These are phyloP conservation scores for Ajuga reptans DNA, from an alignment of 305 asterid genomes.

Conservation along the genomic window DNA sequence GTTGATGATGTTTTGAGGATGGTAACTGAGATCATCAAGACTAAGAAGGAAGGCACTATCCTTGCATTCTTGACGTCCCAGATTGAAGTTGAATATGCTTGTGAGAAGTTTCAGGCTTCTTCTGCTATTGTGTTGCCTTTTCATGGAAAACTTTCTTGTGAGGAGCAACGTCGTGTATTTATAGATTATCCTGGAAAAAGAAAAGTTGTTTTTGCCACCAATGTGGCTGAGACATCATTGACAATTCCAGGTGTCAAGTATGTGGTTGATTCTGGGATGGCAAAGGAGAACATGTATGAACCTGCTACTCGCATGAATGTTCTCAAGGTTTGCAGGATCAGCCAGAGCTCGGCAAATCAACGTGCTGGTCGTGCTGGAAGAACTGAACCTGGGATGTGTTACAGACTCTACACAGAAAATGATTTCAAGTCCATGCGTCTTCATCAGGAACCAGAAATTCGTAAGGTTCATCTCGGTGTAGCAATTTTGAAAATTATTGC, in stretches of 20 bases:
- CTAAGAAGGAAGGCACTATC: conserved; percentile 61
- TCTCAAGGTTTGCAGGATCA: conserved; percentile 56
- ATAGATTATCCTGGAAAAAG: conserved; percentile 55
- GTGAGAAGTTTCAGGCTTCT: conserved; percentile 32
- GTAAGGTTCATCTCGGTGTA: conserved; percentile 77
- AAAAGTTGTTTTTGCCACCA: conserved; percentile 74
- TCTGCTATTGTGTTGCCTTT: conserved; percentile 64
- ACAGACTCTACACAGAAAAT: conserved; percentile 55
- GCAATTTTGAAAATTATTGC: conserved; percentile 88
- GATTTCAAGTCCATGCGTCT: conserved; percentile 58
- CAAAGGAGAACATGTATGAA: conserved; percentile 66
- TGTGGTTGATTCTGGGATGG: conserved; percentile 87
- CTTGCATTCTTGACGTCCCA: conserved; percentile 94
- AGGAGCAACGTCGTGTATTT: conserved; percentile 66
- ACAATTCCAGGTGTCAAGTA: conserved; percentile 26
- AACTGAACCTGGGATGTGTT: conserved; percentile 83
- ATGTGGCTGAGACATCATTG: conserved; percentile 87
- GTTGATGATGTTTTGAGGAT: conserved; percentile 55
- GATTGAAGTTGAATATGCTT: conserved; percentile 87
- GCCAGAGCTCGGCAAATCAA: conserved; percentile 92
- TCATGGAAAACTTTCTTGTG: conserved; percentile 78
- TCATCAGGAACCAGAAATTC: conserved; percentile 87
- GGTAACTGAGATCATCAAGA: conserved; percentile 48
- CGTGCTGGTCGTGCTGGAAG: conserved; percentile 30
- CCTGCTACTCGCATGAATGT: conserved; percentile 76